These are phyloP conservation scores for Oryza australiensis DNA, from an alignment of 176 grass and related monocot species.

Conservation along the genomic window DNA sequence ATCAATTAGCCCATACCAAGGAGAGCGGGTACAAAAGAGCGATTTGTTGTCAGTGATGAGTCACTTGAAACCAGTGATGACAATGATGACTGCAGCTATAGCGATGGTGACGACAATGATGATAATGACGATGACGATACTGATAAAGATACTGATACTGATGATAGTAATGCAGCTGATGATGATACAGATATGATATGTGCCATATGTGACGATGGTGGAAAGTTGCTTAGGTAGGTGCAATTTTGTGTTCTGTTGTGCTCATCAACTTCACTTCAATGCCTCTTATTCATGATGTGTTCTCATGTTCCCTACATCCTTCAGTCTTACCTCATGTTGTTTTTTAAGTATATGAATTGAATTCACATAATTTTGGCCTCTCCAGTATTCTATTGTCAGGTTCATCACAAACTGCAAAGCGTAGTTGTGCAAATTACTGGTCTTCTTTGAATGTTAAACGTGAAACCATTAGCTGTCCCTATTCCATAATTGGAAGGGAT, in stretches of 20 bases:
- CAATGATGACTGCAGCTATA: background rate
- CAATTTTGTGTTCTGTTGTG: background rate
- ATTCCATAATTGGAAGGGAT: background rate
- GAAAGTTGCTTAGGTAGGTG: slow-evolving; percentile 52
- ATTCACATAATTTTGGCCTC: background rate
- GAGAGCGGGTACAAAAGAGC: background rate
- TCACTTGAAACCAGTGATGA: background rate
- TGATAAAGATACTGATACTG: background rate
- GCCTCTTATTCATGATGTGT: background rate
- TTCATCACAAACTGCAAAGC: background rate
- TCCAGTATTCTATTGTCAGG: background rate
- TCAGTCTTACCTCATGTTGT: background rate
- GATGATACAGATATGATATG: slow-evolving; percentile 52
- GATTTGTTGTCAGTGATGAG: slow-evolving; percentile 31
- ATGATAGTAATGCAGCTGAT: background rate
- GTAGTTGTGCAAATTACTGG: background rate
- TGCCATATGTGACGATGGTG: slow-evolving; percentile 72
- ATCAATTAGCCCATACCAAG: slow-evolving; percentile 35
- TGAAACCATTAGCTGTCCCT: background rate
- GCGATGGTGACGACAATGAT: slow-evolving; percentile 1
- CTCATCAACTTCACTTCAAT: background rate
- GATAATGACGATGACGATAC: background rate
- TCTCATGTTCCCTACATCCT: background rate
- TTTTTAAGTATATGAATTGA: background rate
- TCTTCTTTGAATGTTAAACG: background rate